phyloP scores from a whole-genome alignment of 768 basidiomycete species.

The Boletellus ananas region DNA sequence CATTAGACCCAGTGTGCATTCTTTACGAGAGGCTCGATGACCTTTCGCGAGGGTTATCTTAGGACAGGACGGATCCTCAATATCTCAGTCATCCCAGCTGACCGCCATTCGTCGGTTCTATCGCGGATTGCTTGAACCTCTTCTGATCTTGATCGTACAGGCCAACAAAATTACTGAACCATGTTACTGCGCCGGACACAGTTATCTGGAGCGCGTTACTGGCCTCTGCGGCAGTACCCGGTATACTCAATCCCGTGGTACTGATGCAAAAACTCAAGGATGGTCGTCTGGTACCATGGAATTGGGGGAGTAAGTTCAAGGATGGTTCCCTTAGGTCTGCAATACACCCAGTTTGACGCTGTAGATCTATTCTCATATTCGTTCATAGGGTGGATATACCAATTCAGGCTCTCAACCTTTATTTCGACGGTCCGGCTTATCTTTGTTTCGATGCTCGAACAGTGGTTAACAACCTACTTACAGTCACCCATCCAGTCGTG shows the following conservation, averaged over 20 bases:
- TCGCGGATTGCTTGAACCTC: not conserved
- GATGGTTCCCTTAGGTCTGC: slow-evolving; percentile 82
- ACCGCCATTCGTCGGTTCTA: slow-evolving; percentile 71
- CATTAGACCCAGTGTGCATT: slow-evolving; percentile 58
- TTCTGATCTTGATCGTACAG: slow-evolving; percentile 35
- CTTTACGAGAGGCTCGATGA: slow-evolving; percentile 91
- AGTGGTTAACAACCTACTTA: not conserved
- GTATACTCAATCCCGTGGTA: slow-evolving; percentile 92
- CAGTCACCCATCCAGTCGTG: slow-evolving; percentile 90
- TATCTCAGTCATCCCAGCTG: slow-evolving; percentile 88
- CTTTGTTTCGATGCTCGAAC: slow-evolving; percentile 1
- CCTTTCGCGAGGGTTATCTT: slow-evolving; percentile 92
- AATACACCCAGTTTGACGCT: not conserved
- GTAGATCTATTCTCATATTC: not conserved
- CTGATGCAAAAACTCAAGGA: slow-evolving; percentile 87
- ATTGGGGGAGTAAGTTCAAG: slow-evolving; percentile 91
- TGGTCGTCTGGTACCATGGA: slow-evolving; percentile 84
- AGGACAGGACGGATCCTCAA: slow-evolving; percentile 92
- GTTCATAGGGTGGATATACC: slow-evolving; percentile 85
- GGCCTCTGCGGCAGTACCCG: slow-evolving; percentile 92
- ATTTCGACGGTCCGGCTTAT: slow-evolving; percentile 65
- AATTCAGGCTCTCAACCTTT: slow-evolving; percentile 79
- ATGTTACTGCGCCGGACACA: slow-evolving; percentile 92
- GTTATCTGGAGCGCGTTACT: slow-evolving; percentile 78
- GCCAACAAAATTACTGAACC: slow-evolving; percentile 94